Evolutionary conservation across 2,329 filamentous ascomycete species (phyloP), one percentile per base, ranked within the genome.

Genomic region (Botrytis hyacinthi): DNA sequence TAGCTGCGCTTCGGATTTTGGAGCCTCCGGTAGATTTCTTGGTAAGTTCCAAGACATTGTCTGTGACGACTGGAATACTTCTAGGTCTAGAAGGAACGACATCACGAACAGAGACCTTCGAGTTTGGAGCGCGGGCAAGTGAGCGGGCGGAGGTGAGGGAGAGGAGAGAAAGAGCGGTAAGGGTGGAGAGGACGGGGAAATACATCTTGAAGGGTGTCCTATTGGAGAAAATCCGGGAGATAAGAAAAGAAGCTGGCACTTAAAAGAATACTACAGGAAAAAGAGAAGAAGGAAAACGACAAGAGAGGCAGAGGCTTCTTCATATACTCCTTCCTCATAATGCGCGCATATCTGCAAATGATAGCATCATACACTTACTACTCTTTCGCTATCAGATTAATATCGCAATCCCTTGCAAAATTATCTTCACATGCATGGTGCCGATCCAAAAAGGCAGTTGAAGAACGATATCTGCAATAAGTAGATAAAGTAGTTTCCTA

Each of bases 41-140:
- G 20, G 29, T 57, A 8, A 73, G 71, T 32, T 42, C 51, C n/a
- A 74, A 61, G 14, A 70, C 71, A 60, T 74, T 51, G 10, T 72
- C 61, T 16, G 70, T 67, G 20, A 68, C 40, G 46, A 48, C 59
- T 10, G 66, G 48, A 32, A 71, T 63, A 26, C 44, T 62, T 51
- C 59, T 71, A 12, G 40, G 40, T 40, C 60, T 46, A 10, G n/a
- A 51, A 14, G 59, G 20, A 54, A 48, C 44, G 8, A 46, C 59
- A 26, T 12, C 65, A 35, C 32, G 42, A 12, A 63, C 59, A 9
- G 59, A 63, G 14, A 65, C 42, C 32, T 65, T 54, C 12, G 57
- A 63, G 4, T 71, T 65, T 54, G 44, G 7, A 4, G 42, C 35
- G 18, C 32, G 59, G 29, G 59, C 35, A 10, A 71, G 44, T 16